These are phyloP conservation scores for Beauveria bassiana DNA, from an alignment of 2,329 filamentous ascomycete species.

Conservation along the genomic window DNA sequence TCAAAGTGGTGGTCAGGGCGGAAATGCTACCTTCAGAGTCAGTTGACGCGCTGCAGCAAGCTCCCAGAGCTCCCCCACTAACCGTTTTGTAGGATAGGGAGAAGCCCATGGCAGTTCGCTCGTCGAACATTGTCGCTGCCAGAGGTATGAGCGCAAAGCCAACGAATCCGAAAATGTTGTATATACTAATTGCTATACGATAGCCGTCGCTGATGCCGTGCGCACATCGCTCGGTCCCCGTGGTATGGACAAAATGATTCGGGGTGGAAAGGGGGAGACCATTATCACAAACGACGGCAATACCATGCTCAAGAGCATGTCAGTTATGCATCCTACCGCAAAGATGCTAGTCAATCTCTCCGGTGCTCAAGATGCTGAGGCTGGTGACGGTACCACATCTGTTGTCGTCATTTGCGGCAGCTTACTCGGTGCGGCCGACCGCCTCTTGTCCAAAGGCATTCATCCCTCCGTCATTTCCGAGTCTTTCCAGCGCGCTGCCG, in stretches of 20 bases:
- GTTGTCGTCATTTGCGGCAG: constrained; percentile 97
- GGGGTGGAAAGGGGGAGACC: constrained; percentile 91
- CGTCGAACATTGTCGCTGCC: constrained; percentile 93
- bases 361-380: constrained; percentile 95
- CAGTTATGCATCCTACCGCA: constrained; percentile 97
- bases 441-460: constrained; percentile 84
- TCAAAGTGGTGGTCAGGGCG: constrained; percentile 27
- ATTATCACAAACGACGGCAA: constrained; percentile 99
- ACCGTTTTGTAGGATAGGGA: constrained; percentile 64
- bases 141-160: constrained; percentile 55
- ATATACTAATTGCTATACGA: constrained; percentile 13
- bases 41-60: constrained; percentile 23
- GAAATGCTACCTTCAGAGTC: constrained; percentile 53
- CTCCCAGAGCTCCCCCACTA: constrained; percentile 31
- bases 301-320: constrained; percentile 99
- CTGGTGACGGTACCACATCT: constrained; percentile 95
- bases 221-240: constrained; percentile 91
- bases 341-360: constrained; percentile 99
- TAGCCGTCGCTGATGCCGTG: constrained; percentile 95
- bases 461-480: constrained; percentile 98
- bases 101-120: constrained; percentile 95
- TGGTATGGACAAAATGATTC: constrained; percentile 99
- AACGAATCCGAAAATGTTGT: not conserved
- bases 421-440: constrained; percentile 86
- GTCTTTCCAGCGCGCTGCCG: constrained; percentile 90